Evolutionary conservation across 768 basidiomycete species (phyloP), one percentile per base, ranked within the genome.

Genomic region (Melanogaster broomeanus): DNA sequence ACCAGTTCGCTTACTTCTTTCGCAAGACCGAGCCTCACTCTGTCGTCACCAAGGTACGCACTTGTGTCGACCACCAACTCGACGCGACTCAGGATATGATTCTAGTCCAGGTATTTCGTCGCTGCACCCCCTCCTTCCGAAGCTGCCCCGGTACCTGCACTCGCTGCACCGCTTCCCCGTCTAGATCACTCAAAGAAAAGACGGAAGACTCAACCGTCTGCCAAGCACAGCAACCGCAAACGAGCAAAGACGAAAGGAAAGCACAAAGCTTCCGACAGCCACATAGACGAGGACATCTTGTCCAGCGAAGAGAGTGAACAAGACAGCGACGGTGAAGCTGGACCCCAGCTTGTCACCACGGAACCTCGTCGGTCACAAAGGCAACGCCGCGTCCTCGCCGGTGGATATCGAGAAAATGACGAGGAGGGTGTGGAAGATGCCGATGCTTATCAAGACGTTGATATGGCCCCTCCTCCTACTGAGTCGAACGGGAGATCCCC

Each of bases 1-100:
- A 95, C 62, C 93, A 96, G 58, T 93, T 92, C 65, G 92, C 88
- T 42, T 96, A 92, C 66, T 96, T 94, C 71, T 75, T 95, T 58
- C 82, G 91, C 21, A 85, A 85, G 68, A 85, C 83, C 3, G 91
- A 93, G 45, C 80, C 88, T 10, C 90, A 95, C 67, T 84, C 89
- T 0, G 77, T 94, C 2, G 73, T 93, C 8, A 73, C 90, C 59
- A 96, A 96, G 78, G 93, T 88, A 44, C n/a, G 70, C 56, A 55
- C 33, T 21, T 6, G 0, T 25, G 16, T 18, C n/a, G 25, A 0
- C 15, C 22, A 6, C 9, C 11, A 30, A 5, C 34, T 19, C 34
- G 27, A n/a, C 2, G 3, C 41, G 42, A 40, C 16, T 39, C n/a
- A 25, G 48, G 19, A 28, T 39, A 28, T 42, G 31, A 28, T 49